Evolutionary conservation across 768 basidiomycete species (phyloP).

Genomic region (Lactarius akahatsu): DNA sequence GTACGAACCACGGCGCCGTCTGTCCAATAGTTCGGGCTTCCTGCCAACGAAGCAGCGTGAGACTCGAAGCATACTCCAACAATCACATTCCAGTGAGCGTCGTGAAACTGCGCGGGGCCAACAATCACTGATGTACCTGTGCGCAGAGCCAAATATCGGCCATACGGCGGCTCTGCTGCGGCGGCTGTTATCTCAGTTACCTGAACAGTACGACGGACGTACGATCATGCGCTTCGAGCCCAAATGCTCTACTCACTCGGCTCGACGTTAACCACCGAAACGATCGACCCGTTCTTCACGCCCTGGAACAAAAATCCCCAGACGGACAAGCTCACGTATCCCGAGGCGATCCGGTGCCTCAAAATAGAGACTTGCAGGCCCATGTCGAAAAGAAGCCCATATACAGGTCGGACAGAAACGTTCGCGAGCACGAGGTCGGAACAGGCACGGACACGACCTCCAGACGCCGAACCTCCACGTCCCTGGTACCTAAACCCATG

Average conservation of each 20-base stretch:
- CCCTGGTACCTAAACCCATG: constrained; percentile 38
- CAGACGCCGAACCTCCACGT: constrained; percentile 47
- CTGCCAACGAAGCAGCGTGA: constrained; percentile 64
- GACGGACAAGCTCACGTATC: constrained; percentile 47
- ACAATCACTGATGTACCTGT: constrained; percentile 13
- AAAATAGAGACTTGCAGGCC: constrained; percentile 81
- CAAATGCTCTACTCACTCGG: constrained; percentile 96
- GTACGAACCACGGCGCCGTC: constrained; percentile 28
- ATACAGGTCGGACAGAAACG: constrained; percentile 45
- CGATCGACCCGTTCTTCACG: constrained; percentile 80
- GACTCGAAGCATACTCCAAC: constrained; percentile 69
- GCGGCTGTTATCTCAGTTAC: constrained; percentile 85
- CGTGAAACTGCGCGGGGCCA: too few species aligned
- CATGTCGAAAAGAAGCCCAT: constrained; percentile 65
- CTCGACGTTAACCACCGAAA: constrained; percentile 79
- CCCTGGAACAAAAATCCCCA: constrained; percentile 61
- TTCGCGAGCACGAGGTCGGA: constrained; percentile 15
- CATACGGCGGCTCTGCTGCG: constrained; percentile 87
- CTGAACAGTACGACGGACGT: constrained; percentile 82
- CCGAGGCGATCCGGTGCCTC: constrained; percentile 79
- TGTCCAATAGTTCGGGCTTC: constrained; percentile 65
- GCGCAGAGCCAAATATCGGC: constrained; percentile 86
- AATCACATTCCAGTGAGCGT: constrained; percentile 13
- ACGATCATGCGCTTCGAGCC: constrained; percentile 80
- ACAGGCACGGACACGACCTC: constrained; percentile 45